A percentile compares a stretch with the other conserved stretches of the same genome.
Evolutionary conservation across 2,329 filamentous ascomycete species (phyloP).

Genomic region (Zymoseptoria ardabiliae): DNA sequence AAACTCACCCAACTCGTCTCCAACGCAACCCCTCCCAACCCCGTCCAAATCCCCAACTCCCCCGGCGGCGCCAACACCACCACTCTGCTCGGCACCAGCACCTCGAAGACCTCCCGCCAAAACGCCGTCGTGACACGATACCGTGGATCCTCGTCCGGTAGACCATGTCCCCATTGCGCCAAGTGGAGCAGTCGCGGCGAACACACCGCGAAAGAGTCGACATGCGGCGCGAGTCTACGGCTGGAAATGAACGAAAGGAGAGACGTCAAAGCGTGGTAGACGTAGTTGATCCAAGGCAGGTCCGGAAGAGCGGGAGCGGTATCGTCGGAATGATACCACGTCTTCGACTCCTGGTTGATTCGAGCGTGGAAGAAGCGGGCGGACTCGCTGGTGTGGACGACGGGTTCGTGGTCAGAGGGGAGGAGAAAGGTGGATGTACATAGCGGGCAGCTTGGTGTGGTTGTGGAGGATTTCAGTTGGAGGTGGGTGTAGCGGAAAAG

Average conservation of each 20-base stretch:
- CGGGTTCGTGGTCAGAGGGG: background rate
- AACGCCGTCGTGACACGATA: conserved; percentile 10
- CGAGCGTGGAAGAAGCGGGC: background rate
- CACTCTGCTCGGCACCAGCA: conserved; percentile 43
- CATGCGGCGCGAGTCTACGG: conserved; percentile 7
- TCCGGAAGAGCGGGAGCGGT: background rate
- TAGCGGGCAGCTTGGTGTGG: background rate
- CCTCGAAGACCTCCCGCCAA: conserved; percentile 51
- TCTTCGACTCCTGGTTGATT: background rate
- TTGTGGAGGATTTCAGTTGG: conserved; percentile 13
- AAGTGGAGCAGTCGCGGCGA: no score
- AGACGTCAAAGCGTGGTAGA: conserved; percentile 19
- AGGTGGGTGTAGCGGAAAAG: conserved; percentile 51
- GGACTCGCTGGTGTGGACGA: background rate
- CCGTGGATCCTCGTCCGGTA: background rate
- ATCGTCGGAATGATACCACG: background rate
- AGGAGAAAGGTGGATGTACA: background rate
- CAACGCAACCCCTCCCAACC: background rate
- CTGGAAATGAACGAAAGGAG: conserved; percentile 18
- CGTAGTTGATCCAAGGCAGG: background rate
- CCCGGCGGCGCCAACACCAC: conserved; percentile 50
- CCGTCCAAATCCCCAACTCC: conserved; percentile 40
- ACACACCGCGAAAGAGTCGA: background rate
- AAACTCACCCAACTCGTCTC: background rate
- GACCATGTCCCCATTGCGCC: no score